Conservation (phyloP, 176 grass and related monocot species). For the Thinopyrum elongatum region DNA sequence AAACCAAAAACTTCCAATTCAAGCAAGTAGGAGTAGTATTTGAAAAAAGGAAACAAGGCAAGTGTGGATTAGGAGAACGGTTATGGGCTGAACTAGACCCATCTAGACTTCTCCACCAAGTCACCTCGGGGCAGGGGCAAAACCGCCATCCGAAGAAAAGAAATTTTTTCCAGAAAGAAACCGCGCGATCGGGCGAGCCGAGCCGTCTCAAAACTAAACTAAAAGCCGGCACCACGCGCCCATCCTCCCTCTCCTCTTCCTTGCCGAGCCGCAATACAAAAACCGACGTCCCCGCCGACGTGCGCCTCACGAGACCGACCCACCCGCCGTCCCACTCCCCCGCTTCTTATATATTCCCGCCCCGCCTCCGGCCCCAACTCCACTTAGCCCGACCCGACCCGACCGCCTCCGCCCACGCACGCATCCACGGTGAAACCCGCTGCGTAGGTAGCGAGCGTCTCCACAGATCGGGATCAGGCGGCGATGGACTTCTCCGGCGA, state of each 20-base stretch:
- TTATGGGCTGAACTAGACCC: constrained; percentile 16
- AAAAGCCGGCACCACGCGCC: neutral
- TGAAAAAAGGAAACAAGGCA: neutral
- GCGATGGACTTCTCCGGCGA: constrained; percentile 30
- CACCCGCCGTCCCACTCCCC: neutral
- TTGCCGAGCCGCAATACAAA: neutral
- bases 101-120: constrained; percentile 49
- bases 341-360: constrained; percentile 28
- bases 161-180: neutral
- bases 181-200: neutral
- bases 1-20: constrained; percentile 1
- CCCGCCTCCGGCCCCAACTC: neutral
- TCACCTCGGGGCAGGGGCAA: constrained; percentile 15
- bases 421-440: neutral
- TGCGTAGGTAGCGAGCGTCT: neutral
- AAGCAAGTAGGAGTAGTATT: constrained; percentile 25
- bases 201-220: neutral
- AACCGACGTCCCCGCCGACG: constrained; percentile 30
- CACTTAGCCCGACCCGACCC: neutral
- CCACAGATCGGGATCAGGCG: neutral
- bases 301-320: constrained; percentile 30
- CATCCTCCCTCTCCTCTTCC: neutral
- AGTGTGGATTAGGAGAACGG: neutral
- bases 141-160: neutral
- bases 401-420: neutral